phyloP scores from a whole-genome alignment of 805 yeast species.

The Candida ortonii region DNA sequence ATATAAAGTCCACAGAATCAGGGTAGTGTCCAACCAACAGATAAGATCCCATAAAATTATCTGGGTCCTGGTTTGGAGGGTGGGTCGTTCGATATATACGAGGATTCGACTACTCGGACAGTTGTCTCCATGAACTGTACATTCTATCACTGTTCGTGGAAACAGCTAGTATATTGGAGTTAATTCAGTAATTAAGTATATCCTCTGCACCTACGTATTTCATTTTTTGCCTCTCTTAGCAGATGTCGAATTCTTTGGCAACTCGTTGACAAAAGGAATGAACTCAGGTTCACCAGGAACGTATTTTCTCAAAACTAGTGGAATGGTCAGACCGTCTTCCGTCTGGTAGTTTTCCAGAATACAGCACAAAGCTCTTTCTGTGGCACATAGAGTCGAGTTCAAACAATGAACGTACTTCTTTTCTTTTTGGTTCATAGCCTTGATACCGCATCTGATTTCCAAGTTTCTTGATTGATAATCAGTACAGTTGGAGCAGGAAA shows the following conservation, averaged over 20 bases:
- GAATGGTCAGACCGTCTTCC: constrained; percentile 89
- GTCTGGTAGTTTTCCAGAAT: constrained; percentile 96
- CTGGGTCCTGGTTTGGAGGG: no score
- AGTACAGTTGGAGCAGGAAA: constrained; percentile 98
- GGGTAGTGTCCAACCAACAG: no score
- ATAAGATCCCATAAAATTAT: no score
- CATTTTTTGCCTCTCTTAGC: constrained; percentile 46
- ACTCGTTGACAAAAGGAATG: constrained; percentile 82
- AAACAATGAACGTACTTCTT: constrained; percentile 98
- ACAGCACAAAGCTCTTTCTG: constrained; percentile 98
- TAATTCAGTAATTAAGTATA: no score
- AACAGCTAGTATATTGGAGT: no score
- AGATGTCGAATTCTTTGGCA: constrained; percentile 92
- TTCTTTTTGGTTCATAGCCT: constrained; percentile 89
- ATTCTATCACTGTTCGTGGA: no score
- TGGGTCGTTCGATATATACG: no score
- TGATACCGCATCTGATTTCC: constrained; percentile 98
- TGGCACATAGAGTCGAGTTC: constrained; percentile 95
- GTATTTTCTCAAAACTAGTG: constrained; percentile 92
- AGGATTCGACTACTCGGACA: no score
- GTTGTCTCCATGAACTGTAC: no score
- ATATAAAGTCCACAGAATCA: no score
- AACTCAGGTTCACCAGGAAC: constrained; percentile 99
- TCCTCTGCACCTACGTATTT: no score
- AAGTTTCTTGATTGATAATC: constrained; percentile 98